A percentile compares a stretch with the other conserved stretches of the same genome.
These are phyloP conservation scores for Coemansia sp. DNA, from an alignment of 192 early-diverging fungal genomes.

Conservation along the genomic window DNA sequence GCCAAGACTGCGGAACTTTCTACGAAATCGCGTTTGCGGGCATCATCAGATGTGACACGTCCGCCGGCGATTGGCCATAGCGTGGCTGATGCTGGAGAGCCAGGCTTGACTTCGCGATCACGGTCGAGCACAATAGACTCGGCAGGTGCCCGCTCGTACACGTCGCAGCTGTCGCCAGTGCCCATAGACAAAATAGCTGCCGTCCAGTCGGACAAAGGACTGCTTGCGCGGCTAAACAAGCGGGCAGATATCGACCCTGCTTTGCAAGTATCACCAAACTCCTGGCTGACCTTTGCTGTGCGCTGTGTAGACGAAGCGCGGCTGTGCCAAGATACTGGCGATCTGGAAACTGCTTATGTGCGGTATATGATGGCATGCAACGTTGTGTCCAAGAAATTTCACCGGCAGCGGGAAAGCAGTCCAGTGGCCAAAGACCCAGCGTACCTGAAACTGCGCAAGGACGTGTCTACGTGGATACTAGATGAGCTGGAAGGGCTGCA, in stretches of 20 bases:
- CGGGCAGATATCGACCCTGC: conserved; percentile 24
- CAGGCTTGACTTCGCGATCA: not conserved
- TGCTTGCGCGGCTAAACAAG: conserved; percentile 28
- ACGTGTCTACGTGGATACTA: conserved; percentile 22
- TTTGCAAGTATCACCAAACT: conserved; percentile 15
- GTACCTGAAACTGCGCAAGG: conserved; percentile 47
- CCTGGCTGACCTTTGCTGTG: conserved; percentile 29
- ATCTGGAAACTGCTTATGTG: conserved; percentile 44
- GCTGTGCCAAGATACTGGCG: conserved; percentile 9
- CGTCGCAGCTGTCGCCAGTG: not conserved
- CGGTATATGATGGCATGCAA: conserved; percentile 46
- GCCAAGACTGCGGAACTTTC: conserved; percentile 2
- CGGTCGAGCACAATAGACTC: conserved; percentile 17
- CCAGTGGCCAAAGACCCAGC: conserved; percentile 40
- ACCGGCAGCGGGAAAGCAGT: conserved; percentile 41
- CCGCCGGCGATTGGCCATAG: no score
- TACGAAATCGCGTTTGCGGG: conserved; percentile 2
- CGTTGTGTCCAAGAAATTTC: conserved; percentile 54
- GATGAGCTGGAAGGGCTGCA: conserved; percentile 28
- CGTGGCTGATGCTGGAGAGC: not conserved
- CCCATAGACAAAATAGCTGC: no score
- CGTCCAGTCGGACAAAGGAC: not conserved
- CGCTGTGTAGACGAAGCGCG: conserved; percentile 30
- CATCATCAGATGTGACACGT: conserved; percentile 9
- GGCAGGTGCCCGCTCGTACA: not conserved